These are phyloP conservation scores for Linnemannia schmuckeri DNA, from an alignment of 192 early-diverging fungal genomes.

Conservation along the genomic window DNA sequence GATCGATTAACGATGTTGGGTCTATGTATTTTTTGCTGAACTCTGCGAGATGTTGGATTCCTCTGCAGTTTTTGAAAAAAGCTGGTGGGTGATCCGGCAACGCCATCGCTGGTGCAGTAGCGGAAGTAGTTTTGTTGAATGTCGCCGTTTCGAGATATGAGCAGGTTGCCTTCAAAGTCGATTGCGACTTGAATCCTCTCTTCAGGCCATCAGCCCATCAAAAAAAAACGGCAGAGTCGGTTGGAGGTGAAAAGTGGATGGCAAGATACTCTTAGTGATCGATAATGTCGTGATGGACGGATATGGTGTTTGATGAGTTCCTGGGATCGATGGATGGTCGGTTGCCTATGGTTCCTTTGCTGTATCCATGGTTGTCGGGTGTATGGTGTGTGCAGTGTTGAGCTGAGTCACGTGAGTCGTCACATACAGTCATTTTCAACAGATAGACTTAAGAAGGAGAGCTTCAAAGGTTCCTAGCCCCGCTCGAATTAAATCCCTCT, in stretches of 20 bases:
- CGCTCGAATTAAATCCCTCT: constrained; percentile 2
- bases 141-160: neutral
- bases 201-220: neutral
- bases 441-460: constrained; percentile 12
- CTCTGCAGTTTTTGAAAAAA: neutral
- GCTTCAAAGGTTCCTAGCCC: constrained; percentile 4
- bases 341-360: neutral
- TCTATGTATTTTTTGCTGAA: neutral
- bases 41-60: neutral
- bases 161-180: neutral
- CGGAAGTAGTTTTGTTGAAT: neutral
- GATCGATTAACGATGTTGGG: neutral
- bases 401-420: neutral
- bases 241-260: neutral
- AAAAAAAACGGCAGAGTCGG: neutral
- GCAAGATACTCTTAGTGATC: neutral
- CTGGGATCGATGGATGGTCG: constrained; percentile 1
- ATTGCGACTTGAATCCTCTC: neutral
- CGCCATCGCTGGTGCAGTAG: neutral
- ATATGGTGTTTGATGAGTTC: neutral
- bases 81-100: neutral
- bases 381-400: neutral
- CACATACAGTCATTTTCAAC: constrained; percentile 12
- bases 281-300: neutral
- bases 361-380: neutral